Conservation (phyloP, 2,329 filamentous ascomycete genomes). For the Phaeosphaeriaceae sp. region DNA sequence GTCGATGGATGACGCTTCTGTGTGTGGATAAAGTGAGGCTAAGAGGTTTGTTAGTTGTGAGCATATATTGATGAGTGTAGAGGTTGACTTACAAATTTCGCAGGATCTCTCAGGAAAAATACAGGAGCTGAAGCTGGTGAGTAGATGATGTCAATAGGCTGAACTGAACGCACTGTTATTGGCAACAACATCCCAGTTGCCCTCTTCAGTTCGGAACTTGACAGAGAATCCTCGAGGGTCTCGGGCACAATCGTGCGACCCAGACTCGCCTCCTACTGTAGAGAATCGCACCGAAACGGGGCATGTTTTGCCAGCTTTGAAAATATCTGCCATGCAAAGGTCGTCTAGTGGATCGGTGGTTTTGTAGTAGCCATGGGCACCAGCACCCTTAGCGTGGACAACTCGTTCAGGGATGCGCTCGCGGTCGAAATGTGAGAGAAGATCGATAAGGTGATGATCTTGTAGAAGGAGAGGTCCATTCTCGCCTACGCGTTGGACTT, state of each 20-base stretch:
- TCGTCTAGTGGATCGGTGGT: constrained; percentile 56
- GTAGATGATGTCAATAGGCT: too few species aligned
- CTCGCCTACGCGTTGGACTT: constrained; percentile 62
- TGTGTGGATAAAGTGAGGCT: constrained; percentile 69
- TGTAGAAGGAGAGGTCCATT: constrained; percentile 65
- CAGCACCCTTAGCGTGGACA: constrained; percentile 58
- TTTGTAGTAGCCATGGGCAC: constrained; percentile 57
- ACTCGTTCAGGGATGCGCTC: constrained; percentile 59
- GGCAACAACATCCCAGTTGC: constrained; percentile 75
- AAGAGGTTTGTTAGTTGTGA: too few species aligned
- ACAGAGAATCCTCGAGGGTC: constrained; percentile 76
- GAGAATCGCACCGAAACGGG: constrained; percentile 73
- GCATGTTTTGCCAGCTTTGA: constrained; percentile 71
- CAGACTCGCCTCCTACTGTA: constrained; percentile 76
- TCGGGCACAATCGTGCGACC: constrained; percentile 73
- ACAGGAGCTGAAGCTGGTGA: too few species aligned
- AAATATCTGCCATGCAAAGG: constrained; percentile 54
- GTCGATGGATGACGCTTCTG: constrained; percentile 77
- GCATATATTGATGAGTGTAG: too few species aligned
- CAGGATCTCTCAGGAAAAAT: constrained; percentile 76
- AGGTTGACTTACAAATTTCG: constrained; percentile 58
- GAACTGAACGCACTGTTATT: too few species aligned
- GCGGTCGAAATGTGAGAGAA: constrained; percentile 59
- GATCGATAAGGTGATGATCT: constrained; percentile 58
- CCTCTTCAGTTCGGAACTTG: constrained; percentile 75